Percentiles rank a stretch among this genome's conserved stretches.
Conservation (phyloP, 2,329 filamentous ascomycete genomes). For the Trichoderma sp. region DNA sequence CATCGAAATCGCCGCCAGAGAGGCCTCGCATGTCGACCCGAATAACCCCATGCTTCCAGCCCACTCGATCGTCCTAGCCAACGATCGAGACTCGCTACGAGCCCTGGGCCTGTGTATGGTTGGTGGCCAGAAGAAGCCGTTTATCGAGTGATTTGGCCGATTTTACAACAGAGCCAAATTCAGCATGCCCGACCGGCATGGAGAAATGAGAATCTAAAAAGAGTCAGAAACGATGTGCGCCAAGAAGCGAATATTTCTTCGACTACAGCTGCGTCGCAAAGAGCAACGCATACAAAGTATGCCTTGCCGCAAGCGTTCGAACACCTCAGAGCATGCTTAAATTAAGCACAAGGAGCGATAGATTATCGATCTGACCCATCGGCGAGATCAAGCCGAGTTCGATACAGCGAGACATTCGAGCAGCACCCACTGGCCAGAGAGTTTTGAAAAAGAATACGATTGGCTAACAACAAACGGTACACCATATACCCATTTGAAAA, state of each 20-base stretch:
- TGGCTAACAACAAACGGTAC: constrained; percentile 7
- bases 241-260: neutral
- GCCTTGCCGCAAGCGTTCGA: neutral
- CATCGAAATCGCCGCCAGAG: constrained; percentile 92
- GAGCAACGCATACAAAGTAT: neutral
- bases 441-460: neutral
- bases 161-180: neutral
- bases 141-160: constrained; percentile 52
- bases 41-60: constrained; percentile 92
- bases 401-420: neutral
- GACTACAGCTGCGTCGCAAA: neutral
- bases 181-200: neutral
- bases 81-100: constrained; percentile 63
- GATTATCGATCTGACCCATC: neutral
- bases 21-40: constrained; percentile 81
- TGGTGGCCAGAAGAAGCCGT: constrained; percentile 61
- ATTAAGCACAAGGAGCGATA: neutral
- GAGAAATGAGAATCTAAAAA: neutral
- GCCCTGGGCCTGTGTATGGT: constrained; percentile 63
- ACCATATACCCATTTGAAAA: constrained; percentile 19
- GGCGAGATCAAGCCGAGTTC: neutral
- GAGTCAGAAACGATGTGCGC: neutral
- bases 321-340: neutral
- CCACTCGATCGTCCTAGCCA: constrained; percentile 74
- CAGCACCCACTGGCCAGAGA: neutral